Percentiles rank a stretch among this genome's conserved stretches.
Conservation (phyloP, 768 basidiomycete genomes). For the Boletus rubropictus region DNA sequence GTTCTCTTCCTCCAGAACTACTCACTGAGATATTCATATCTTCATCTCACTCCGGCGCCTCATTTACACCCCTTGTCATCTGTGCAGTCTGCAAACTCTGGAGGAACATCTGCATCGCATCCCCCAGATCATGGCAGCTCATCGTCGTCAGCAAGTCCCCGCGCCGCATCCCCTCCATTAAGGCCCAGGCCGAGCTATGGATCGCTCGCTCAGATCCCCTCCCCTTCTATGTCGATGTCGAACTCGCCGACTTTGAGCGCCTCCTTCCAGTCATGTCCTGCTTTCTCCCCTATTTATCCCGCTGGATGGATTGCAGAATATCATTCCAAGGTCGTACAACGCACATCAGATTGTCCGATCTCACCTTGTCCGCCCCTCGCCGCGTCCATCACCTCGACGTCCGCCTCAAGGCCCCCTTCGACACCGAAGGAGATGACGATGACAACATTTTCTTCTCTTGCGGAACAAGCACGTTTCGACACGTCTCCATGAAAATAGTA, state of each 20-base stretch:
- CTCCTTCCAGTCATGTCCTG: constrained; percentile 62
- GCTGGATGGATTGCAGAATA: constrained; percentile 54
- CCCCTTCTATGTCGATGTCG: constrained; percentile 49
- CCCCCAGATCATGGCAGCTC: constrained; percentile 57
- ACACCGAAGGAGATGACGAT: constrained; percentile 16
- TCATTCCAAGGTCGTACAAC: constrained; percentile 30
- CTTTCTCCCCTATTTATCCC: constrained; percentile 47
- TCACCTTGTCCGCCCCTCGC: constrained; percentile 15
- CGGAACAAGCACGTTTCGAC: constrained; percentile 33
- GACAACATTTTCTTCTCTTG: constrained; percentile 26
- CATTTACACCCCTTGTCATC: constrained; percentile 45
- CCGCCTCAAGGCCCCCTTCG: constrained; percentile 23
- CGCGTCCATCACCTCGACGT: constrained; percentile 27
- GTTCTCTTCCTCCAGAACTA: constrained; percentile 52
- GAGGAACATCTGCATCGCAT: constrained; percentile 46
- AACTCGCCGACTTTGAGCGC: constrained; percentile 41
- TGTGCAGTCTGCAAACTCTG: constrained; percentile 54
- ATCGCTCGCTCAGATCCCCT: constrained; percentile 47
- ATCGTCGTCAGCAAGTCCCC: constrained; percentile 45
- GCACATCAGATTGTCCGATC: constrained; percentile 27
- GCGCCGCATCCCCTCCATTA: constrained; percentile 35
- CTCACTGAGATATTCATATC: constrained; percentile 54
- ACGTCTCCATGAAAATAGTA: constrained; percentile 45
- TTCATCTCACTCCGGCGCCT: constrained; percentile 37
- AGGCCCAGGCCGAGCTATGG: constrained; percentile 50